A percentile compares a stretch with the other conserved stretches of the same genome.
Conservation (phyloP, 768 basidiomycete species). For the Neoboletus brunneissimus region DNA sequence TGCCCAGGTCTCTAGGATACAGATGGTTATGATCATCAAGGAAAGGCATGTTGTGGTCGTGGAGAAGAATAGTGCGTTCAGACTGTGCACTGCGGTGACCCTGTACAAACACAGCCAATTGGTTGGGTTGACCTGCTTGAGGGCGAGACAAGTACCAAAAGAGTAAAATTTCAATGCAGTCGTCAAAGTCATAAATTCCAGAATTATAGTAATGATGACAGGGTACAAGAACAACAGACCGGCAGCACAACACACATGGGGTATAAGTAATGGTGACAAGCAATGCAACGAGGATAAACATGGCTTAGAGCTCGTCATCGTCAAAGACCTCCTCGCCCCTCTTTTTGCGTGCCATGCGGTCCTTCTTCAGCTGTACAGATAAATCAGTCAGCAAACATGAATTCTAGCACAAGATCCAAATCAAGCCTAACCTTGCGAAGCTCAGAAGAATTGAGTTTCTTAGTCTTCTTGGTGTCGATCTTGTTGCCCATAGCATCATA, state of each 20-base stretch:
- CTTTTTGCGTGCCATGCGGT: slow-evolving; percentile 88
- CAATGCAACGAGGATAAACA: slow-evolving; percentile 9
- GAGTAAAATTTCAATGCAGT: not conserved
- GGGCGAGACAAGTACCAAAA: not conserved
- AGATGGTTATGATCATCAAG: slow-evolving; percentile 20
- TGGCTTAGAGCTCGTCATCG: slow-evolving; percentile 51
- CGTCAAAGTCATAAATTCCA: slow-evolving; percentile 4
- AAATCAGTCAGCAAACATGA: slow-evolving; percentile 10
- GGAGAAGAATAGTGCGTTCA: slow-evolving; percentile 1
- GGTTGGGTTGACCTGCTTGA: not conserved
- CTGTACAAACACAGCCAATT: slow-evolving; percentile 1
- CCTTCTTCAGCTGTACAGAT: slow-evolving; percentile 74
- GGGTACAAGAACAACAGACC: slow-evolving; percentile 19
- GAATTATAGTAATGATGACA: slow-evolving; percentile 18
- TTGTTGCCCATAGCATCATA: slow-evolving; percentile 99
- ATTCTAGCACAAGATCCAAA: not conserved
- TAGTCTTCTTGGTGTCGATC: slow-evolving; percentile 78
- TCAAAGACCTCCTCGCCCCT: slow-evolving; percentile 69
- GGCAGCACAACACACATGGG: slow-evolving; percentile 13
- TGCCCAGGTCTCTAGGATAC: slow-evolving; percentile 25
- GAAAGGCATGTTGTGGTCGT: slow-evolving; percentile 32
- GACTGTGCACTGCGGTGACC: slow-evolving; percentile 8
- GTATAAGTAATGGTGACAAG: slow-evolving; percentile 12
- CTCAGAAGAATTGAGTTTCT: slow-evolving; percentile 83
- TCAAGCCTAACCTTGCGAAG: slow-evolving; percentile 62